Percentiles rank a stretch among this genome's conserved stretches.
Evolutionary conservation across 495 filamentous ascomycete genomes (phyloP).

Genomic region (Bathelium albidoporum): DNA sequence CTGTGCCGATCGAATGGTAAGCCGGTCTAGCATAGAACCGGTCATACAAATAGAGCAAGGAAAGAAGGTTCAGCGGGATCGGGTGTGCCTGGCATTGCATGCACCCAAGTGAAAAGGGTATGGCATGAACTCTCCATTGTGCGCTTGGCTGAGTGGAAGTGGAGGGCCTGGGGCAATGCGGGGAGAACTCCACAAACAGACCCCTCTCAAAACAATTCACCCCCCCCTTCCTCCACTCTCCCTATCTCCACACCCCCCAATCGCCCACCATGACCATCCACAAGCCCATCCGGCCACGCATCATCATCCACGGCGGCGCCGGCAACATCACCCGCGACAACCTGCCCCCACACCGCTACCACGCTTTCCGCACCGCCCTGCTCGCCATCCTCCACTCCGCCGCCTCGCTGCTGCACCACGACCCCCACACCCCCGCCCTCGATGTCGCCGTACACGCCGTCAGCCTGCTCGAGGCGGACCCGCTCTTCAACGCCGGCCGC

Average conservation of each 20-base stretch:
- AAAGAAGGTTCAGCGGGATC: too few relatives aligned
- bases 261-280: not conserved
- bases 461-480: slow-evolving; percentile 63
- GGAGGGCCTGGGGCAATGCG: not conserved
- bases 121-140: too few relatives aligned
- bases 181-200: not conserved
- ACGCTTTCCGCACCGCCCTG: slow-evolving; percentile 51
- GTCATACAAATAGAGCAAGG: too few relatives aligned
- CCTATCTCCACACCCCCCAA: not conserved
- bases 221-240: not conserved
- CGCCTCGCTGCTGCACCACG: slow-evolving; percentile 29
- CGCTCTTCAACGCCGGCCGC: slow-evolving; percentile 75
- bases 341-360: slow-evolving; percentile 52
- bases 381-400: slow-evolving; percentile 46
- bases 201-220: not conserved
- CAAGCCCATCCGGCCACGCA: slow-evolving; percentile 43
- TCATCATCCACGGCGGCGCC: slow-evolving; percentile 85
- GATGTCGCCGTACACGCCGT: slow-evolving; percentile 70
- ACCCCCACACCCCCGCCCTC: slow-evolving; percentile 42
- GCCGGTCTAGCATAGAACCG: too few relatives aligned
- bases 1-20: too few relatives aligned
- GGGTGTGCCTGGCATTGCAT: too few relatives aligned
- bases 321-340: slow-evolving; percentile 65
- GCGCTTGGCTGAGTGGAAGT: too few relatives aligned
- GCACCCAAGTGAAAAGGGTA: too few relatives aligned